Conservation (phyloP, 2,329 filamentous ascomycete species). For the Venturia oleaginea region DNA sequence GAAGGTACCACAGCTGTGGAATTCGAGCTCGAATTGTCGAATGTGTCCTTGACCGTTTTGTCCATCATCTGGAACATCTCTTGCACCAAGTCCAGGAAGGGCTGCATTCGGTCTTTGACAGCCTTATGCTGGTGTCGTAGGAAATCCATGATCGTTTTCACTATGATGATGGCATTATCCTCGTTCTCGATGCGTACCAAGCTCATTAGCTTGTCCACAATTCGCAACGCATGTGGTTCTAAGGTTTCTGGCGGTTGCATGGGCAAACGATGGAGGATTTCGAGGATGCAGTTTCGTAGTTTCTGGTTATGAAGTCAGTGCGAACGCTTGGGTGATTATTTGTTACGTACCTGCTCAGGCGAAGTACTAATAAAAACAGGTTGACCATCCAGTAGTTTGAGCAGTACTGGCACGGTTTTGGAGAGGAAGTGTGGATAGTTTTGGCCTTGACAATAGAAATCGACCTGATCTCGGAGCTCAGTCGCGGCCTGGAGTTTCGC, state of each 20-base stretch:
- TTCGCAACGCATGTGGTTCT: slow-evolving; percentile 78
- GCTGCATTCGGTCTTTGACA: slow-evolving; percentile 72
- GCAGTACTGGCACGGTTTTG: slow-evolving; percentile 82
- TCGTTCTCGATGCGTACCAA: slow-evolving; percentile 90
- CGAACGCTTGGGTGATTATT: neutral
- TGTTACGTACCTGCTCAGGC: slow-evolving; percentile 64
- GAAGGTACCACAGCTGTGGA: slow-evolving; percentile 46
- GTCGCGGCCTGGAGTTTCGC: slow-evolving; percentile 73
- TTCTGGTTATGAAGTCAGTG: slow-evolving; percentile 44
- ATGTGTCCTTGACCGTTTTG: slow-evolving; percentile 85
- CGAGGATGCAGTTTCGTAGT: slow-evolving; percentile 85
- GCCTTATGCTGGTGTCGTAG: slow-evolving; percentile 86
- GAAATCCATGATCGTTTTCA: slow-evolving; percentile 97
- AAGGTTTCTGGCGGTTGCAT: slow-evolving; percentile 68
- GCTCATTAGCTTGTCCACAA: slow-evolving; percentile 82
- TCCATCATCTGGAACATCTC: slow-evolving; percentile 96
- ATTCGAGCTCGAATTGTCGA: slow-evolving; percentile 54
- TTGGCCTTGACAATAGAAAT: slow-evolving; percentile 66
- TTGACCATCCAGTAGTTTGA: slow-evolving; percentile 72
- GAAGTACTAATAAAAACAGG: slow-evolving; percentile 89
- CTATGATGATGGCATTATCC: slow-evolving; percentile 95
- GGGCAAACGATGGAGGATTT: slow-evolving; percentile 84
- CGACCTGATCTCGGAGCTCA: slow-evolving; percentile 82
- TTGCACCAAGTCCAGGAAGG: slow-evolving; percentile 83
- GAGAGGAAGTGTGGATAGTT: slow-evolving; percentile 76